Conservation (phyloP, 2,329 filamentous ascomycete genomes). For the Exophiala sp. region DNA sequence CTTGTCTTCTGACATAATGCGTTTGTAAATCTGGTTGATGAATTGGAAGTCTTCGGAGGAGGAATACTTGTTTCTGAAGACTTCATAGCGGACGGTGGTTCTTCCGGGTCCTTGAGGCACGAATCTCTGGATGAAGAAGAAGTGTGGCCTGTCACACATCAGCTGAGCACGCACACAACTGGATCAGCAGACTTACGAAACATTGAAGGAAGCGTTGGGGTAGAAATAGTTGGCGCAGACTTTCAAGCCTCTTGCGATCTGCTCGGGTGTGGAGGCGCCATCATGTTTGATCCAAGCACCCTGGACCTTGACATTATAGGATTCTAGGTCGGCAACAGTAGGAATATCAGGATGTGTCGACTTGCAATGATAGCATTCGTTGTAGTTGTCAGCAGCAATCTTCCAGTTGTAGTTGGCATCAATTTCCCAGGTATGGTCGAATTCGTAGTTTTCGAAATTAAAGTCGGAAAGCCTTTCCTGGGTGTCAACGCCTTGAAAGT, state of each 20-base stretch:
- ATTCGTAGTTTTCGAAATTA: conserved; percentile 52
- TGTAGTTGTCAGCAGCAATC: conserved; percentile 52
- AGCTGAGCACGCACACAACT: neutral
- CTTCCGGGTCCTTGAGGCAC: conserved; percentile 51
- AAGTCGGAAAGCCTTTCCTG: conserved; percentile 48
- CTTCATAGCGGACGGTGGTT: conserved; percentile 59
- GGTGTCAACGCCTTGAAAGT: conserved; percentile 35
- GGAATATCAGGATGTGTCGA: conserved; percentile 57
- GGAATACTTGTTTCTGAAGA: conserved; percentile 60
- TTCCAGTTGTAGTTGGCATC: conserved; percentile 23
- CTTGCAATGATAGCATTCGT: conserved; percentile 57
- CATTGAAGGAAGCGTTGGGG: conserved; percentile 21
- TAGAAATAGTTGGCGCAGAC: conserved; percentile 19
- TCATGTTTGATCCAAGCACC: conserved; percentile 55
- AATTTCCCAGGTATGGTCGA: conserved; percentile 37
- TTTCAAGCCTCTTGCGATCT: conserved; percentile 10
- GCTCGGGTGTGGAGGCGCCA: conserved; percentile 33
- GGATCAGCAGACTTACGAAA: conserved; percentile 14
- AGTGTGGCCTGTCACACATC: conserved; percentile 47
- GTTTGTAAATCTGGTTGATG: conserved; percentile 60
- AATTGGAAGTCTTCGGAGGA: conserved; percentile 55
- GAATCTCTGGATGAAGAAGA: conserved; percentile 63
- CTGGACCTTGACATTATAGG: conserved; percentile 53
- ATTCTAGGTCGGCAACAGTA: conserved; percentile 52
- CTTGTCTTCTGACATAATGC: conserved; percentile 64